phyloP scores from a whole-genome alignment of 176 grass and related monocot genomes.

The Phyllostachys edulis region DNA sequence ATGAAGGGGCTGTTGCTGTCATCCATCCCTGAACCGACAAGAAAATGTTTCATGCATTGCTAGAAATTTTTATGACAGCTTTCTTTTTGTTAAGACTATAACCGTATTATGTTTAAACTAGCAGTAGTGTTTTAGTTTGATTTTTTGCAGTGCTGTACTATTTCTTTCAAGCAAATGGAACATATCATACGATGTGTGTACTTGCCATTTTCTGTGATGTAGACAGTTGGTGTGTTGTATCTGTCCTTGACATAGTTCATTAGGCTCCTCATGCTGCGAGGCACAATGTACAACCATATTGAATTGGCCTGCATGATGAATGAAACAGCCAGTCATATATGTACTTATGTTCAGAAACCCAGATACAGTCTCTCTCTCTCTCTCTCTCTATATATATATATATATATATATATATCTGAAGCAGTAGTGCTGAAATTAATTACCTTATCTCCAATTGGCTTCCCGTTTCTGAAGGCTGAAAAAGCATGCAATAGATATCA shows the following conservation, averaged over 20 bases:
- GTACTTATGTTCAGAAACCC: background rate
- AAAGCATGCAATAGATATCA: background rate
- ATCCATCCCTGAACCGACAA: constrained; percentile 52
- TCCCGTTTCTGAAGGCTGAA: constrained; percentile 54
- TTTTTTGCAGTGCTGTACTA: background rate
- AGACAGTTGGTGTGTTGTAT: constrained; percentile 59
- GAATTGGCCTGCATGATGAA: constrained; percentile 45
- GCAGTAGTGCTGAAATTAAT: background rate
- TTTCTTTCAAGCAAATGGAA: background rate
- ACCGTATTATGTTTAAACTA: background rate
- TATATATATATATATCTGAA: too few relatives aligned
- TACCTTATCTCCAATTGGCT: constrained; percentile 58
- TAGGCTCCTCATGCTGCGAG: constrained; percentile 56
- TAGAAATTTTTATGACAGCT: background rate
- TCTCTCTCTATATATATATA: too few relatives aligned
- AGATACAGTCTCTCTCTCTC: background rate
- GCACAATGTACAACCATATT: constrained; percentile 75
- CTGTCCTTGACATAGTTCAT: constrained; percentile 75
- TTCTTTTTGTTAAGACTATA: background rate
- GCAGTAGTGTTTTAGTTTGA: background rate
- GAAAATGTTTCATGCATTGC: background rate
- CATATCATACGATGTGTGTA: background rate
- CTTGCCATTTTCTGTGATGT: constrained; percentile 74
- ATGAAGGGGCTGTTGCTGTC: constrained; percentile 62
- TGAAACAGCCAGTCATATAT: background rate